Conservation (phyloP, 2,329 filamentous ascomycete species). For the Dryadomyces quercus-mongolicae region DNA sequence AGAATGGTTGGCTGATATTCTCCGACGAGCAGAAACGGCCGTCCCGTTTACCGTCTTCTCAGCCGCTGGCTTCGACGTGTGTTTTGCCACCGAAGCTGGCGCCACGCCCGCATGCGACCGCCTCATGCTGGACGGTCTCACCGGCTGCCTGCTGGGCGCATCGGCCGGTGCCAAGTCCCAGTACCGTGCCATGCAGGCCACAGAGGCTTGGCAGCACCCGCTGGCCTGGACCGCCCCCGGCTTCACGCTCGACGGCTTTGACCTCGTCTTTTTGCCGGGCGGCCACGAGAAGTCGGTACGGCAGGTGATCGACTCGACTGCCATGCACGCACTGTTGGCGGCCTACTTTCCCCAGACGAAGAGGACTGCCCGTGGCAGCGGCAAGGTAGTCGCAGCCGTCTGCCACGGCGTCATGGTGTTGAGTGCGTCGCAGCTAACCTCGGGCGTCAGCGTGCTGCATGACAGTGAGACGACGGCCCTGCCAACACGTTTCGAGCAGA, state of each 20-base stretch:
- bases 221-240: slow-evolving; percentile 29
- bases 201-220: slow-evolving; percentile 28
- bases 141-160: slow-evolving; percentile 51
- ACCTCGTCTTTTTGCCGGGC: slow-evolving; percentile 37
- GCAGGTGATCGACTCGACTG: slow-evolving; percentile 35
- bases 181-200: slow-evolving; percentile 31
- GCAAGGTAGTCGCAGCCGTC: slow-evolving; percentile 30
- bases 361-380: slow-evolving; percentile 17
- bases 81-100: slow-evolving; percentile 38
- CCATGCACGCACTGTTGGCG: slow-evolving; percentile 29
- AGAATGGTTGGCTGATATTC: no score
- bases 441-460: slow-evolving; percentile 33
- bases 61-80: slow-evolving; percentile 31
- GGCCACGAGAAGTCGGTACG: slow-evolving; percentile 40
- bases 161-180: slow-evolving; percentile 24
- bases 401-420: slow-evolving; percentile 42
- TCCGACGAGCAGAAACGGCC: slow-evolving; percentile 33
- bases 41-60: slow-evolving; percentile 36
- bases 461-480: slow-evolving; percentile 36
- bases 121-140: slow-evolving; percentile 61
- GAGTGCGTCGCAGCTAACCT: slow-evolving; percentile 24
- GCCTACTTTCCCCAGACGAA: slow-evolving; percentile 34
- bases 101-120: slow-evolving; percentile 33
- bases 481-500: slow-evolving; percentile 34
- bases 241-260: slow-evolving; percentile 32